Conservation (phyloP, 192 early-diverging fungal species). For the Paraglomus brasilianum region DNA sequence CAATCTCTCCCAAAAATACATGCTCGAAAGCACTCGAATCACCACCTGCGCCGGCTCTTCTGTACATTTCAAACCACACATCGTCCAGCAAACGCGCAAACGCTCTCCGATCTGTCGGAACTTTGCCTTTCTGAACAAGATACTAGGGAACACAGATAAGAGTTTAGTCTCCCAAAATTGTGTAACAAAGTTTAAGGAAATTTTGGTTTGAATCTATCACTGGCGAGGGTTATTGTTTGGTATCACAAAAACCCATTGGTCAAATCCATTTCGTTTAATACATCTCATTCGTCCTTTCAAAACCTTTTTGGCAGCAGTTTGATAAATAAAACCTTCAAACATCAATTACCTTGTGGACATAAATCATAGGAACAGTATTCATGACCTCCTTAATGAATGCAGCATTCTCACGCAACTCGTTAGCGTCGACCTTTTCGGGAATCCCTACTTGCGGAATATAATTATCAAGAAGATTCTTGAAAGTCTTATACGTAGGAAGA, state of each 20-base stretch:
- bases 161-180: no score
- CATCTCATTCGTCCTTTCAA: no score
- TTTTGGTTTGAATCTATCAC: no score
- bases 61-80: constrained; percentile 29
- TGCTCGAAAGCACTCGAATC: constrained; percentile 32
- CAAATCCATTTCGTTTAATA: no score
- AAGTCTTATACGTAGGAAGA: constrained; percentile 17
- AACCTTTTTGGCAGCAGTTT: no score
- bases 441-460: constrained; percentile 30
- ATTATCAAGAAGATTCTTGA: constrained; percentile 28
- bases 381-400: constrained; percentile 1
- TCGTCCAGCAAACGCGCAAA: constrained; percentile 6
- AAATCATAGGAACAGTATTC: constrained; percentile 22
- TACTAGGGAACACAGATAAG: constrained; percentile 1
- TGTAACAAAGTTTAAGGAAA: no score
- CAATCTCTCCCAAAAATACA: constrained; percentile 28
- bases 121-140: not conserved
- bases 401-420: constrained; percentile 20
- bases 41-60: not conserved
- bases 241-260: no score
- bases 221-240: no score
- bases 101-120: not conserved
- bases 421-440: constrained; percentile 6
- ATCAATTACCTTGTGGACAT: constrained; percentile 14
- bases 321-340: no score